Percentiles rank a stretch among this genome's conserved stretches.
Conservation (phyloP, 163 green algal genomes). For the Scenedesmus sp. region DNA sequence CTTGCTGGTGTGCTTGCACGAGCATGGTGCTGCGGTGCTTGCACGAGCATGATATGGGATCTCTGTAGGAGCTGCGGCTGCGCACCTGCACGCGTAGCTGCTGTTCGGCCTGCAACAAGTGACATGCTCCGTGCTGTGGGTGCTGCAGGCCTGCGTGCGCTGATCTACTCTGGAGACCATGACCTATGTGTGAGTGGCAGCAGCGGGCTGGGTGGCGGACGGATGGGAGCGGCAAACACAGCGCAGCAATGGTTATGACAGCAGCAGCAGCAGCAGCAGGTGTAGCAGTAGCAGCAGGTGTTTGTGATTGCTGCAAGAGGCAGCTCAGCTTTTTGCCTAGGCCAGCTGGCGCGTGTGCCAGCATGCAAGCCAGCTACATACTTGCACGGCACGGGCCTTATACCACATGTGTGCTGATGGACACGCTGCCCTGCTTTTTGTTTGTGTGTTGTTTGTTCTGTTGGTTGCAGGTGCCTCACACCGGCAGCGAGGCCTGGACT, state of each 20-base stretch:
- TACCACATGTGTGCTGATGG: not conserved
- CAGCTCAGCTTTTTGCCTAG: no score
- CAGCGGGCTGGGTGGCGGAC: constrained; percentile 49
- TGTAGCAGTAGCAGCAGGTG: no score
- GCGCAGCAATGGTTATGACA: not conserved
- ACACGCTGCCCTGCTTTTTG: not conserved
- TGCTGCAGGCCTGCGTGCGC: constrained; percentile 67
- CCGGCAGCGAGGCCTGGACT: constrained; percentile 80
- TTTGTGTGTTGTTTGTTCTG: not conserved
- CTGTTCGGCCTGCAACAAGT: not conserved
- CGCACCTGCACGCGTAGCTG: not conserved
- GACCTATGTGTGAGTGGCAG: constrained; percentile 86
- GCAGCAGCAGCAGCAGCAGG: no score
- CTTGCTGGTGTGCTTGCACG: no score
- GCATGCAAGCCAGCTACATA: not conserved
- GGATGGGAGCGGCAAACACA: no score
- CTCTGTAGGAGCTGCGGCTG: no score
- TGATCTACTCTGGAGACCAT: constrained; percentile 88
- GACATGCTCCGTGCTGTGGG: not conserved
- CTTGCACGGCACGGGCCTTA: no score
- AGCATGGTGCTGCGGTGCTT: no score
- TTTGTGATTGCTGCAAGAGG: not conserved
- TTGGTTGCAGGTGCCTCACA: constrained; percentile 72
- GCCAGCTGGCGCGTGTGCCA: not conserved
- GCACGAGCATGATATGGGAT: no score